Percentiles rank a stretch among this genome's conserved stretches.
Evolutionary conservation across 2,329 filamentous ascomycete genomes (phyloP).

Genomic region (Sarocladium strictum): DNA sequence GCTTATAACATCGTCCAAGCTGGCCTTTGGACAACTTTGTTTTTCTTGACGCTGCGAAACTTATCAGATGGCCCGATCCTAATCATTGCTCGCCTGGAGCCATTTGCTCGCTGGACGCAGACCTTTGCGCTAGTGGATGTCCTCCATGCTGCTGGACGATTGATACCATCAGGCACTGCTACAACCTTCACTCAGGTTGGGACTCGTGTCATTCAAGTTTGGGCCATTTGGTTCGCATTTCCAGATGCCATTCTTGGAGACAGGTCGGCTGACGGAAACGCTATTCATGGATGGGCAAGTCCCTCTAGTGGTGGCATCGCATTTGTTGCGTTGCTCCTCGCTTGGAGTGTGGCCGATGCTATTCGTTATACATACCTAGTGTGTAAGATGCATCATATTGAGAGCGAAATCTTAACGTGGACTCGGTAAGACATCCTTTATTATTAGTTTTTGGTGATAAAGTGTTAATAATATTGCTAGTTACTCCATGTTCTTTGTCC

Average conservation of each 20-base stretch:
- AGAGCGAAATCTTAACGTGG: not conserved
- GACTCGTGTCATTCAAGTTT: slow-evolving; percentile 2
- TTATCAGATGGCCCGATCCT: not conserved
- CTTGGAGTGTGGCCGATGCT: not conserved
- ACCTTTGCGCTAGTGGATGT: slow-evolving; percentile 2
- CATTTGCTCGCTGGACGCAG: not conserved
- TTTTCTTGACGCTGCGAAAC: not conserved
- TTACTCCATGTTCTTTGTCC: slow-evolving; percentile 3
- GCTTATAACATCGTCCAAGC: slow-evolving; percentile 1
- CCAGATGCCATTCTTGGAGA: not conserved
- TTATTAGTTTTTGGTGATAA: not conserved
- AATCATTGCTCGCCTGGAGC: not conserved
- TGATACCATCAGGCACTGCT: not conserved
- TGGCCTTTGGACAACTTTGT: not conserved
- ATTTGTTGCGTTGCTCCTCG: not conserved
- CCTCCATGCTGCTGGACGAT: not conserved
- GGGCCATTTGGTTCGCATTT: not conserved
- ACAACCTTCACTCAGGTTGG: not conserved
- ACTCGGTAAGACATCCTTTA: not conserved
- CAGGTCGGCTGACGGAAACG: not conserved
- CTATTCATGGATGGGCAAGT: not conserved
- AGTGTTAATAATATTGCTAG: not conserved
- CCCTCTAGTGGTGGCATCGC: not conserved
- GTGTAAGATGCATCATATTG: not conserved
- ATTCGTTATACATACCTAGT: not conserved